Evolutionary conservation across 2,329 filamentous ascomycete genomes (phyloP), one percentile per base, ranked within the genome.

Genomic region (Pseudogymnoascus sp.): DNA sequence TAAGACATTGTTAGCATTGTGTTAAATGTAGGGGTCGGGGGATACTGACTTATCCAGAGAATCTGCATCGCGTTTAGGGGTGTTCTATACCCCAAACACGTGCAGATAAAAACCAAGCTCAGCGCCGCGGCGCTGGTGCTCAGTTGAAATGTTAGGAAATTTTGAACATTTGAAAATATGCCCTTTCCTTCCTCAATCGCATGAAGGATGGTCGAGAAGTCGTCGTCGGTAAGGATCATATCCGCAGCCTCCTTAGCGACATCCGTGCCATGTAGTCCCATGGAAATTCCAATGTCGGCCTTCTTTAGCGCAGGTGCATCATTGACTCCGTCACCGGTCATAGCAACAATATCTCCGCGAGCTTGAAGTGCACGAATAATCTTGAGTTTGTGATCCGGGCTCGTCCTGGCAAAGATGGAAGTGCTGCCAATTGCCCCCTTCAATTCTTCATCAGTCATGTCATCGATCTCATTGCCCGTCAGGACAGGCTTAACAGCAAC

Each of bases 11-110:
- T 66, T 43, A 64, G 31, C 37, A 36, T 40, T 12, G 43, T 28
- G 16, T 21, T 16, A 34, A 16, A 18, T 59, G 18, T 12, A 31
- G 25, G 25, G 16, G 60, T 61, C 18, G 23, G 21, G 43, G 53
- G 59, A 5, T 11, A 84, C 91, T 79, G 79, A 97, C 93, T 99
- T 72, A 99, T 99, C 95, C 95, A 99, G 43, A 99, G 83, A 79
- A 99, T 99, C 78, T 99, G 95, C 95, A 99, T 99, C 60, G 95
- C 92, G 74, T 99, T 99, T 65, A 99, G 82, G 53, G 95, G 96
- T 73, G 95, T 96, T 77, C 91, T 93, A 78, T 96, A 95, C 40
- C 95, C 95, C 66, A 97, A 83, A 69, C 91, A 89, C 31, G 92
- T 97, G 80, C 93, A 97, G 71, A 99, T 77, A 68, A 99, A 85